These are phyloP conservation scores for Rhytidiadelphus loreus DNA, from an alignment of 225 moss, liverwort and hornwort genomes.

Conservation along the genomic window DNA sequence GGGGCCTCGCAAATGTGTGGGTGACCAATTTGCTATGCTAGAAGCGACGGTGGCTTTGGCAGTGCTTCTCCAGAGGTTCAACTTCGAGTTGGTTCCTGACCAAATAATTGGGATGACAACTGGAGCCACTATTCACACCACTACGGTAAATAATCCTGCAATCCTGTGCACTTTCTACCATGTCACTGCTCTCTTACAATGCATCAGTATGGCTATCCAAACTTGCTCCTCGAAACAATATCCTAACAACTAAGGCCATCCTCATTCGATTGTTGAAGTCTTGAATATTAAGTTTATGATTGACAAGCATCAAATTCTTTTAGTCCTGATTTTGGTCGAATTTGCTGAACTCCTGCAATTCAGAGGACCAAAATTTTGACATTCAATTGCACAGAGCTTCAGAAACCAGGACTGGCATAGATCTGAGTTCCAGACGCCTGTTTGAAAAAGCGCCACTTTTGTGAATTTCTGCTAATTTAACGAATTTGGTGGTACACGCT, in stretches of 20 bases:
- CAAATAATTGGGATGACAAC: conserved; percentile 98
- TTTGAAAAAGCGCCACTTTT: neutral
- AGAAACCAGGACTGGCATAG: neutral
- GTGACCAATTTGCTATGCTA: conserved; percentile 99
- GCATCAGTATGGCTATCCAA: neutral
- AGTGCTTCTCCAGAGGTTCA: conserved; percentile 82
- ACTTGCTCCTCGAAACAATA: neutral
- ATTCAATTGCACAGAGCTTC: too few relatives aligned
- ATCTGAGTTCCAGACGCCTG: neutral
- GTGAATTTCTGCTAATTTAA: neutral
- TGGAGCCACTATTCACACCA: conserved; percentile 98
- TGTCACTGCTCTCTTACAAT: neutral
- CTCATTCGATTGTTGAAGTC: neutral
- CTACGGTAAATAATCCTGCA: conserved; percentile 38
- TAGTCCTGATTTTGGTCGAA: neutral
- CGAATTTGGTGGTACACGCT: neutral
- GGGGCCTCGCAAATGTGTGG: conserved; percentile 96
- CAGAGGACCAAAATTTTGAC: neutral
- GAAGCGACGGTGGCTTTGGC: conserved; percentile 87
- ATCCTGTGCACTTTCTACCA: neutral
- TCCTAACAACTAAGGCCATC: neutral
- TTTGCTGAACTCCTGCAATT: neutral
- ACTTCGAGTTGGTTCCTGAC: conserved; percentile 73
- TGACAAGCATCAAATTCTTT: neutral
- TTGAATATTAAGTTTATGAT: neutral